These are phyloP conservation scores for Lachnum nothofagi DNA, from an alignment of 2,329 filamentous ascomycete species.

Conservation along the genomic window DNA sequence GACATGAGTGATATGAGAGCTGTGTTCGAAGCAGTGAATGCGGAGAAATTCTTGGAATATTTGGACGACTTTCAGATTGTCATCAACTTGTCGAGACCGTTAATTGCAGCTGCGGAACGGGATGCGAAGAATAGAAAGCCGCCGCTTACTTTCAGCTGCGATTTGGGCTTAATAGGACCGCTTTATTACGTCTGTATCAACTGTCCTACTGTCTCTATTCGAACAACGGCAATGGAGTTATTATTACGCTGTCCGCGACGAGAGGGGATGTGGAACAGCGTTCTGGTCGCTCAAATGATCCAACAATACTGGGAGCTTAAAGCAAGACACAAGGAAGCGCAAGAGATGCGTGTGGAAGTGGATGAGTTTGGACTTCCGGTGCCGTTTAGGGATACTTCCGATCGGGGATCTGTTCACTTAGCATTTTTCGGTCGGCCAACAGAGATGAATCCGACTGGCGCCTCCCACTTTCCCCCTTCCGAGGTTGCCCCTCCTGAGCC, in stretches of 20 bases:
- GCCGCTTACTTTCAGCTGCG: slow-evolving; percentile 27
- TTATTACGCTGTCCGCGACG: slow-evolving; percentile 22
- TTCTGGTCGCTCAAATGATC: slow-evolving; percentile 22
- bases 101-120: slow-evolving; percentile 25
- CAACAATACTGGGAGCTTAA: slow-evolving; percentile 24
- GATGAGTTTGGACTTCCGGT: slow-evolving; percentile 16
- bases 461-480: slow-evolving; percentile 7
- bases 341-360: slow-evolving; percentile 6
- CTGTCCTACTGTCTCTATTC: slow-evolving; percentile 12
- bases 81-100: slow-evolving; percentile 23
- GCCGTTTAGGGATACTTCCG: slow-evolving; percentile 3
- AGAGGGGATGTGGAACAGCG: slow-evolving; percentile 32
- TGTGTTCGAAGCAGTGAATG: slow-evolving; percentile 16
- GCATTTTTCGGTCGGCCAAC: slow-evolving; percentile 14
- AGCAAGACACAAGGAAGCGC: slow-evolving; percentile 11
- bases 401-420: slow-evolving; percentile 13
- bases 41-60: slow-evolving; percentile 10
- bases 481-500: slow-evolving; percentile 7
- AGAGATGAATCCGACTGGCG: slow-evolving; percentile 12
- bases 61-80: slow-evolving; percentile 18
- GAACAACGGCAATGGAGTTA: slow-evolving; percentile 22
- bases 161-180: slow-evolving; percentile 28
- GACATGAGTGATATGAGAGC: slow-evolving; percentile 11
- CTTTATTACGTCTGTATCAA: slow-evolving; percentile 27
- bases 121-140: slow-evolving; percentile 23